These are phyloP conservation scores for Malassezia nana DNA, from an alignment of 1,284 basidiomycete genomes.

Conservation along the genomic window DNA sequence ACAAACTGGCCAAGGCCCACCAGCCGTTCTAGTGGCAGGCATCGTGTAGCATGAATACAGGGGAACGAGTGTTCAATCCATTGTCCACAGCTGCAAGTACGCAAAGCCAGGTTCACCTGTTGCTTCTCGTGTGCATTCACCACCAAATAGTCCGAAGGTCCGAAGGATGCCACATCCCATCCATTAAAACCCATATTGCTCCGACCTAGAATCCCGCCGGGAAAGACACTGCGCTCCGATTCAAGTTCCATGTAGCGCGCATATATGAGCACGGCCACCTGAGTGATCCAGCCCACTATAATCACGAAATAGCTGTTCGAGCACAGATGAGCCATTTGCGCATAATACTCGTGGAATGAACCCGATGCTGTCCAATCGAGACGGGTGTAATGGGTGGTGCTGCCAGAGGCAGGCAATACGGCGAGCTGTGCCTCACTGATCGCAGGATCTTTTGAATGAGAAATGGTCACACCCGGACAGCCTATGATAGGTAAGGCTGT, in stretches of 20 bases:
- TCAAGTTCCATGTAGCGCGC: conserved; percentile 16
- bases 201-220: conserved; percentile 10
- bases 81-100: conserved; percentile 15
- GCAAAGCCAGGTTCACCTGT: conserved; percentile 16
- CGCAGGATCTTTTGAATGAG: conserved; percentile 1
- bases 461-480: conserved; percentile 10
- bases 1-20: conserved; percentile 17
- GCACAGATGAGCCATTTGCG: conserved; percentile 12
- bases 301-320: conserved; percentile 15
- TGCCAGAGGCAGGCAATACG: conserved; percentile 13
- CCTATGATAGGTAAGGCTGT: conserved; percentile 13
- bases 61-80: conserved; percentile 17
- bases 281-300: conserved; percentile 18
- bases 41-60: conserved; percentile 15
- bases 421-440: conserved; percentile 9
- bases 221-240: conserved; percentile 15
- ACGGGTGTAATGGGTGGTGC: neutral
- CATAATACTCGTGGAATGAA: conserved; percentile 15
- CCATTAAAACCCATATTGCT: conserved; percentile 3
- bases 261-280: conserved; percentile 18
- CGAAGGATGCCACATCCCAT: conserved; percentile 18
- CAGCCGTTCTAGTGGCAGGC: conserved; percentile 15
- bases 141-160: conserved; percentile 16
- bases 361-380: conserved; percentile 16
- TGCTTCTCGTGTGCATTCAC: conserved; percentile 19